Percentiles rank a stretch among this genome's conserved stretches.
Conservation (phyloP, 2,329 filamentous ascomycete species). For the Talaromyces sp. region DNA sequence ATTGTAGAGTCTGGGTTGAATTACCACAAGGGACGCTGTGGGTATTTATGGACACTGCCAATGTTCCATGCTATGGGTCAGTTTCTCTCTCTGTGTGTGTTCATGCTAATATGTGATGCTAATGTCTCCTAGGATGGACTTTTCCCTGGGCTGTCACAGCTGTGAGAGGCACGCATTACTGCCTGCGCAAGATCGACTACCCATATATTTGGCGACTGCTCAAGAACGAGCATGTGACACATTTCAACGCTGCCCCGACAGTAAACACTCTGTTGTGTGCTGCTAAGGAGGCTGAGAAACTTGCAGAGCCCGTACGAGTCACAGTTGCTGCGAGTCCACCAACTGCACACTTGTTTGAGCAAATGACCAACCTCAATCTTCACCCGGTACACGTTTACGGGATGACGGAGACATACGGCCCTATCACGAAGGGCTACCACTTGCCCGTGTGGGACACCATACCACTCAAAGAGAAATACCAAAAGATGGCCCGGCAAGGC, state of each 20-base stretch:
- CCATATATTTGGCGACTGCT: conserved; percentile 83
- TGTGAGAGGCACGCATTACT: conserved; percentile 90
- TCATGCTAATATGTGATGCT: conserved; percentile 21
- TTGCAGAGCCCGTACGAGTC: conserved; percentile 69
- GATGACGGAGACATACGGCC: conserved; percentile 81
- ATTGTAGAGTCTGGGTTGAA: conserved; percentile 85
- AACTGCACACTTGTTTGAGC: conserved; percentile 81
- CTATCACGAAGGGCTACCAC: conserved; percentile 88
- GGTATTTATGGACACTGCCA: conserved; percentile 86
- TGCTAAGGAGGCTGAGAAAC: conserved; percentile 63
- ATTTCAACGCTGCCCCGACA: conserved; percentile 93
- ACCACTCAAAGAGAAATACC: conserved; percentile 69
- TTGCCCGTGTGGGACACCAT: conserved; percentile 79
- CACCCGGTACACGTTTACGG: conserved; percentile 92
- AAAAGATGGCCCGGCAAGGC: conserved; percentile 87
- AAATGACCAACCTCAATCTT: conserved; percentile 84
- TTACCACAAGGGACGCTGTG: conserved; percentile 60
- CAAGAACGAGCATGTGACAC: conserved; percentile 80
- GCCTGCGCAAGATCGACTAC: conserved; percentile 91
- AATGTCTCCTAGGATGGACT: conserved; percentile 55
- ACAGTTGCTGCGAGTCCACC: conserved; percentile 92
- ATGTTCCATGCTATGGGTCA: conserved; percentile 66
- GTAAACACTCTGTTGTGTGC: conserved; percentile 92
- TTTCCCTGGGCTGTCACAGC: conserved; percentile 92
- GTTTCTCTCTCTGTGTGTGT: conserved; percentile 34